A percentile compares a stretch with the other conserved stretches of the same genome.
Conservation (phyloP, 2,329 filamentous ascomycete species). For the Cladosporium colombiae region DNA sequence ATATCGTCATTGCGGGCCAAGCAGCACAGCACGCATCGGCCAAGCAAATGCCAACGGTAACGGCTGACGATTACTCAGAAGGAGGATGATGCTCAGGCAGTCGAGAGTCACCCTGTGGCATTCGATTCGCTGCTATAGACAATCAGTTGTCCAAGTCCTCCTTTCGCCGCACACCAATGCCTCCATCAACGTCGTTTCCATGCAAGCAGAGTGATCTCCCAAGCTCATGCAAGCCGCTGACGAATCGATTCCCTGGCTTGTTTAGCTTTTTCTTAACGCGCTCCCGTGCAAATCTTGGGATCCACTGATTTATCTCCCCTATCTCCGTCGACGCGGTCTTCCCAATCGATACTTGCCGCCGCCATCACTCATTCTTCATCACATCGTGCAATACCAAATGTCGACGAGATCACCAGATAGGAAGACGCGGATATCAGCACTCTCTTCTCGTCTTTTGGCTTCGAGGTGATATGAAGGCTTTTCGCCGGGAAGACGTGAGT, state of each 20-base stretch:
- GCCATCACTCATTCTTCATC: conserved; percentile 1
- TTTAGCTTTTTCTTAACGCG: neutral
- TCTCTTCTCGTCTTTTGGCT: too few relatives aligned
- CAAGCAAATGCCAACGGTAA: neutral
- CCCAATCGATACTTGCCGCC: conserved; percentile 8
- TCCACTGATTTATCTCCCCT: neutral
- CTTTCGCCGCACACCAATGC: neutral
- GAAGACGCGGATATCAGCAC: too few relatives aligned
- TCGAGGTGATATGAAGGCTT: too few relatives aligned
- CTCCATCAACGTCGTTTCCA: neutral
- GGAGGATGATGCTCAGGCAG: neutral
- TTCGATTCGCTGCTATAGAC: neutral
- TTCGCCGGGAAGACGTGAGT: too few relatives aligned
- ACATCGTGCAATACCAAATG: too few relatives aligned
- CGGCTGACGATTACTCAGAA: neutral
- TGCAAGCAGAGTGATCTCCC: neutral
- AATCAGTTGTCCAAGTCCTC: neutral
- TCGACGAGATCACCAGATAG: too few relatives aligned
- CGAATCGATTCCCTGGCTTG: neutral
- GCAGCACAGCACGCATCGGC: neutral
- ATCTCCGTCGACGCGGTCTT: neutral
- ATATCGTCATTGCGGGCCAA: conserved; percentile 11
- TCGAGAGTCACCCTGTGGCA: neutral
- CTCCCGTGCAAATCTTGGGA: neutral
- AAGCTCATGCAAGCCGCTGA: conserved; percentile 6